Conservation (phyloP, 352 stramenopile species). For the Pythium chondricola region DNA sequence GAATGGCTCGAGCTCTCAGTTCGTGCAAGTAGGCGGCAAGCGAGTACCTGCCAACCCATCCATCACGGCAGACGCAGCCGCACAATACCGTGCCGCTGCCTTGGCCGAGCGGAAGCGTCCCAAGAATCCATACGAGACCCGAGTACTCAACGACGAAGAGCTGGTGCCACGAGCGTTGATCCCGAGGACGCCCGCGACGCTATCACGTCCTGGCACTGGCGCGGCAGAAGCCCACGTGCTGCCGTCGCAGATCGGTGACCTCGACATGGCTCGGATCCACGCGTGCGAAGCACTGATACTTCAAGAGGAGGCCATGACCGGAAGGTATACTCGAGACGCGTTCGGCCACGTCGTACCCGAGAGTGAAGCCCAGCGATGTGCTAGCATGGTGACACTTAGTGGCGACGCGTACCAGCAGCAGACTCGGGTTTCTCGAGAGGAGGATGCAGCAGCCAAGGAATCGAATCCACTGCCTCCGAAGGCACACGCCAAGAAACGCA, state of each 20-base stretch:
- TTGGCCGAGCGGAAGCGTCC: slow-evolving; percentile 48
- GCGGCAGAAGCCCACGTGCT: background rate
- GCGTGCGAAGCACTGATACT: slow-evolving; percentile 63
- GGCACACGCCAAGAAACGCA: slow-evolving; percentile 50
- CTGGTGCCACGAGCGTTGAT: slow-evolving; percentile 35
- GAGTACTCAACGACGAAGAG: slow-evolving; percentile 82
- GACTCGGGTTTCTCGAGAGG: too few species aligned
- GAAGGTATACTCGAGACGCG: slow-evolving; percentile 57
- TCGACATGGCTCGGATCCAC: slow-evolving; percentile 77
- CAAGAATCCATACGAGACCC: slow-evolving; percentile 81
- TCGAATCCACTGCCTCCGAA: background rate
- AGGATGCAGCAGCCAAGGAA: too few species aligned
- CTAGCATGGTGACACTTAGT: slow-evolving; percentile 55
- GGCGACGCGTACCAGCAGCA: slow-evolving; percentile 30
- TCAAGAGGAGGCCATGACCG: slow-evolving; percentile 59
- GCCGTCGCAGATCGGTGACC: slow-evolving; percentile 74
- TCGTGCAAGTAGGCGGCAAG: slow-evolving; percentile 63
- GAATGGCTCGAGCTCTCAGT: slow-evolving; percentile 28
- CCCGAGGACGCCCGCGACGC: background rate
- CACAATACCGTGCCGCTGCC: slow-evolving; percentile 20
- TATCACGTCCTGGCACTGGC: background rate
- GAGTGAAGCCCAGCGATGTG: slow-evolving; percentile 41
- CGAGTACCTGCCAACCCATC: too few species aligned
- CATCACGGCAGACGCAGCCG: slow-evolving; percentile 5
- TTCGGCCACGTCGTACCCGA: slow-evolving; percentile 66